A percentile compares a stretch with the other conserved stretches of the same genome.
Conservation (phyloP, 805 yeast species). For the Candida caryicola region DNA sequence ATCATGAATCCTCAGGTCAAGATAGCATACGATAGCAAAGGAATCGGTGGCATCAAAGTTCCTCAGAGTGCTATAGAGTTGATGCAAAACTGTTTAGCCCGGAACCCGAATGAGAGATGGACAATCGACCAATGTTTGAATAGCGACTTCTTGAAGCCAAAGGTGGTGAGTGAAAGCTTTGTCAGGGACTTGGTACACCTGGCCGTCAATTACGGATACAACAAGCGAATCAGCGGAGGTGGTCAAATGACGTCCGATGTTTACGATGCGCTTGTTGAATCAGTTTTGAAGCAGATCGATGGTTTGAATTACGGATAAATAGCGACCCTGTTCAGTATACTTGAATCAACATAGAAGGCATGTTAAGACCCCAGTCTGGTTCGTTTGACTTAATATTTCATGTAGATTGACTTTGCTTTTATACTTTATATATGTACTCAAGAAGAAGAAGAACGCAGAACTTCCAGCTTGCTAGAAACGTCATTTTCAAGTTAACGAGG, state of each 20-base stretch:
- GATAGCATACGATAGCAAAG: constrained; percentile 61
- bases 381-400: neutral
- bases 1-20: constrained; percentile 81
- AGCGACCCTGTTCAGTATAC: too few species aligned
- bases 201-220: constrained; percentile 71
- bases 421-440: neutral
- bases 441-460: neutral
- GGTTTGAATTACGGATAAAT: constrained; percentile 31
- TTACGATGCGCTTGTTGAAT: constrained; percentile 43
- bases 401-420: neutral
- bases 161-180: constrained; percentile 63
- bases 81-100: constrained; percentile 65
- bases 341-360: too few species aligned
- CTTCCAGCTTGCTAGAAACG: neutral
- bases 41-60: constrained; percentile 59
- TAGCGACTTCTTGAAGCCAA: constrained; percentile 71
- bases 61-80: constrained; percentile 68
- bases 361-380: too few species aligned
- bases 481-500: constrained; percentile 56
- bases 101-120: constrained; percentile 68
- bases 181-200: constrained; percentile 68
- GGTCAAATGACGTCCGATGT: constrained; percentile 38
- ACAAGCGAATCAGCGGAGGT: constrained; percentile 35
- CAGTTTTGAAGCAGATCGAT: constrained; percentile 54
- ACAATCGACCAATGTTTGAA: constrained; percentile 59